A percentile compares a stretch with the other conserved stretches of the same genome.
These are phyloP conservation scores for Xylaria flabelliformis DNA, from an alignment of 495 filamentous ascomycete genomes.

Conservation along the genomic window DNA sequence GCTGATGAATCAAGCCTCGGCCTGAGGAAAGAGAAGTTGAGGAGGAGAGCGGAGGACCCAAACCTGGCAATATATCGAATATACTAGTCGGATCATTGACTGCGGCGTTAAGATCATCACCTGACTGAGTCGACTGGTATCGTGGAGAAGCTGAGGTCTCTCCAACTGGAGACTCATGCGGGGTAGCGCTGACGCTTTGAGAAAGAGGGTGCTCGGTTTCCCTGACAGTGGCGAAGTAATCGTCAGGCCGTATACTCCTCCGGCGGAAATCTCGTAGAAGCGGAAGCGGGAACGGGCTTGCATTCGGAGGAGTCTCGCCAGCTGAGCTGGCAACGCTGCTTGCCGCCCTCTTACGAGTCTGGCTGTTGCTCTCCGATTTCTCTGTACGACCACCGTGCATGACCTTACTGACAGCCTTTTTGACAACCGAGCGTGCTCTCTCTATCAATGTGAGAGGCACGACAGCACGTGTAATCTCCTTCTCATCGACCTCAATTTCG, in stretches of 20 bases:
- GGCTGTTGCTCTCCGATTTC: conserved; percentile 57
- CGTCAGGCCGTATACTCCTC: conserved; percentile 74
- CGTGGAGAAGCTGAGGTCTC: conserved; percentile 42
- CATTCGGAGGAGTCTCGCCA: conserved; percentile 49
- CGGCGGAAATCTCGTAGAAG: conserved; percentile 61
- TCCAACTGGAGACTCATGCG: conserved; percentile 57
- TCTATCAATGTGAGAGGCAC: conserved; percentile 87
- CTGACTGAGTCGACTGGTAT: conserved; percentile 52
- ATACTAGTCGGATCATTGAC: conserved; percentile 48
- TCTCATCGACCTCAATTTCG: conserved; percentile 89
- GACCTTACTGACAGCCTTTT: conserved; percentile 68
- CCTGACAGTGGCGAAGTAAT: conserved; percentile 63
- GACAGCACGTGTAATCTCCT: conserved; percentile 89
- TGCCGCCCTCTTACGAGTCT: conserved; percentile 57
- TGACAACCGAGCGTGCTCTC: conserved; percentile 70
- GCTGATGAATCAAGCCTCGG: conserved; percentile 33
- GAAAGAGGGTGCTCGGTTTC: conserved; percentile 79
- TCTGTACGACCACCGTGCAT: conserved; percentile 63
- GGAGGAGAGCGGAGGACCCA: conserved; percentile 65
- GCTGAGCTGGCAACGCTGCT: conserved; percentile 66
- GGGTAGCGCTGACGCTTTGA: conserved; percentile 79
- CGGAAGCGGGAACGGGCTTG: conserved; percentile 47
- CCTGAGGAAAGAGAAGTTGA: conserved; percentile 44
- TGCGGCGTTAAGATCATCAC: conserved; percentile 46
- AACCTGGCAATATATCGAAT: conserved; percentile 44